Conservation (phyloP, 2,329 filamentous ascomycete genomes). For the Colletotrichum orchidophilum region DNA sequence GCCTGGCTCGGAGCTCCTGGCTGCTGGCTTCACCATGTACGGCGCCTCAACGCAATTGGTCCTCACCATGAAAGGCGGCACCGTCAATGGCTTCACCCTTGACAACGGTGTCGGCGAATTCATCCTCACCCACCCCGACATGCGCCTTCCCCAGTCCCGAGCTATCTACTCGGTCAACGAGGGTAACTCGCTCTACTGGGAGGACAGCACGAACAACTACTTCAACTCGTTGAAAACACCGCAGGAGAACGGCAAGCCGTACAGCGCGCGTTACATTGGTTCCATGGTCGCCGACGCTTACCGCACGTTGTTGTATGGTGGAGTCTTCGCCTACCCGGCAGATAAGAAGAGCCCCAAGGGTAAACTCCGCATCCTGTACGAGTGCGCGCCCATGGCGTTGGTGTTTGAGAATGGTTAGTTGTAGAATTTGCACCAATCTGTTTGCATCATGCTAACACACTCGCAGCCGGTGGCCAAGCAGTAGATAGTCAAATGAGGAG, state of each 20-base stretch:
- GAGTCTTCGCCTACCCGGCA: constrained; percentile 96
- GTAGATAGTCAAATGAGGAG: constrained; percentile 90
- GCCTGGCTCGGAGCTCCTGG: constrained; percentile 90
- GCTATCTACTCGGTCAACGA: constrained; percentile 98
- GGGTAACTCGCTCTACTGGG: constrained; percentile 97
- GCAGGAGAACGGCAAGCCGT: constrained; percentile 80
- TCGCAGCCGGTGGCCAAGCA: constrained; percentile 86
- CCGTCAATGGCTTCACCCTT: constrained; percentile 96
- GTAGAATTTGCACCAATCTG: neutral
- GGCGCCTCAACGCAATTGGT: constrained; percentile 96
- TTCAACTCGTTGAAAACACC: constrained; percentile 90
- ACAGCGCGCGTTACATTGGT: constrained; percentile 94
- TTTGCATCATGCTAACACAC: constrained; percentile 17
- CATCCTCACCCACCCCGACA: constrained; percentile 95
- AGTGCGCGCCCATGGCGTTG: constrained; percentile 99
- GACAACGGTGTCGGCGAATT: constrained; percentile 98
- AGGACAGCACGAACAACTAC: constrained; percentile 86
- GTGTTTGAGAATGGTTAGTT: constrained; percentile 94
- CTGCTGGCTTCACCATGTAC: constrained; percentile 99
- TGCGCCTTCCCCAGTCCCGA: constrained; percentile 83
- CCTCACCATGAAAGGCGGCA: constrained; percentile 92
- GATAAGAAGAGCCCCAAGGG: constrained; percentile 99
- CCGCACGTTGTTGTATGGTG: constrained; percentile 92
- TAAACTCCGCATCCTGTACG: constrained; percentile 96
- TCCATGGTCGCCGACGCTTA: constrained; percentile 99